Base-by-base conservation (phyloP, 2,329 filamentous ascomycete species). In the Drechslerella coelobrocha region DNA sequence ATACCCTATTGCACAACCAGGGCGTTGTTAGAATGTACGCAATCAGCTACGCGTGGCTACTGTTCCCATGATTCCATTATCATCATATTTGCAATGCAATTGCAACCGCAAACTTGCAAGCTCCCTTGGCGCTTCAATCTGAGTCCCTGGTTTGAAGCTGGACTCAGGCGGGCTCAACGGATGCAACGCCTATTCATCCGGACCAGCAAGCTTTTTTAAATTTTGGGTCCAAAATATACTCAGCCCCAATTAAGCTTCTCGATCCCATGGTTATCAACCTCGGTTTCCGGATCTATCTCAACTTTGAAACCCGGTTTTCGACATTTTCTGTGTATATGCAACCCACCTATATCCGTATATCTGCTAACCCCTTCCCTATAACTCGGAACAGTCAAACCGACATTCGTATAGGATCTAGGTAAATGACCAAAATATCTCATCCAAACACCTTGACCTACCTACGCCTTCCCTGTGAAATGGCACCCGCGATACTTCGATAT, bases 1-100 rank as follows among this genome's bases (percentile, higher is more conserved):
- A 96, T 80, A 84, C 84, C 0, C 81, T 91, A 50, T 85, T 96
- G 21, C 92, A 96, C 77, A 80, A 86, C 69, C 84, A 86, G 69
- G 91, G 91, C n/a, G 85, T 91, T 31, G 83, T 89, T 69, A 83
- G 94, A 71, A 59, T 71, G 66, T 71, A 57, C 61, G 66, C 50
- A 17, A 19, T 24, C 10, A 17, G 9, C n/a, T 10, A 2, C 43
- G 27, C 34, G 21, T 26, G 2, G 4, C 19, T 17, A n/a, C n/a
- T n/a, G n/a, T 9, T 23, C 29, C 29, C 12, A 31, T 31, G 6
- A 12, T 31, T 31, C 6, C 29, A 31, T 31, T 12, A 12, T 31
- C 29, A 12, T 31, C 29, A 12, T 31, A n/a, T n/a, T n/a, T n/a
- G n/a, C n/a, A n/a, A n/a, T n/a, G n/a, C n/a, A 31, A 6, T 31